Evolutionary conservation across 768 basidiomycete species (phyloP).

Genomic region (Boletus subcaerulescens): DNA sequence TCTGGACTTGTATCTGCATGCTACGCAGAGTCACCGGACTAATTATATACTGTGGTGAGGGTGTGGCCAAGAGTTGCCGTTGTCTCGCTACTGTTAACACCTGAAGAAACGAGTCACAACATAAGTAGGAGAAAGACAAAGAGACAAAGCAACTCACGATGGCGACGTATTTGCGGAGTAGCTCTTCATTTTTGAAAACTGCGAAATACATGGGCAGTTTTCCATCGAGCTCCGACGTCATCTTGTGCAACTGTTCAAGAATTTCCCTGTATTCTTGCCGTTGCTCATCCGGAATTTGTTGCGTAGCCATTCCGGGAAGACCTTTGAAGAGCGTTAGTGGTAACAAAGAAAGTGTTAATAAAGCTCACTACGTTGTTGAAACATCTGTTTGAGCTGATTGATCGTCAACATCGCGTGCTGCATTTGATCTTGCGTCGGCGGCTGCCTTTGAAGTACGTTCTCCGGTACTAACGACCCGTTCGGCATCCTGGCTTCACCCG

Average conservation of each 20-base stretch:
- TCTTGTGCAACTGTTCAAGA: conserved; percentile 48
- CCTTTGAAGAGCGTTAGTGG: conserved; percentile 28
- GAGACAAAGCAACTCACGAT: conserved; percentile 45
- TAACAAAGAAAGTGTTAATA: conserved; percentile 7
- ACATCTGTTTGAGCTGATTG: conserved; percentile 33
- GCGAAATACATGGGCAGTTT: conserved; percentile 48
- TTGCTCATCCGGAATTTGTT: conserved; percentile 51
- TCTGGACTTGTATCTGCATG: conserved; percentile 44
- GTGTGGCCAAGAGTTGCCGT: conserved; percentile 21
- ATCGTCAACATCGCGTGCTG: conserved; percentile 31
- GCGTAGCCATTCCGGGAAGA: conserved; percentile 31
- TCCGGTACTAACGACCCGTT: conserved; percentile 11
- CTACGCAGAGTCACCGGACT: conserved; percentile 38
- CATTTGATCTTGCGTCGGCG: conserved; percentile 33
- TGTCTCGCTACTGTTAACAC: conserved; percentile 42
- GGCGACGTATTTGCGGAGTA: conserved; percentile 47
- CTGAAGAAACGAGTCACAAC: conserved; percentile 27
- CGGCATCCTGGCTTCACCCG: conserved; percentile 18
- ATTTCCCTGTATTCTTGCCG: conserved; percentile 48
- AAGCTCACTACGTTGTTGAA: conserved; percentile 31
- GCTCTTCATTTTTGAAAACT: conserved; percentile 46
- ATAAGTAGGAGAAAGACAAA: conserved; percentile 10
- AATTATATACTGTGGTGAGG: conserved; percentile 33
- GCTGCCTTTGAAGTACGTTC: conserved; percentile 7
- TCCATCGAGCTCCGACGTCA: conserved; percentile 46